Base-by-base conservation (phyloP, 306 rosid genomes). In the Inga laurina region DNA sequence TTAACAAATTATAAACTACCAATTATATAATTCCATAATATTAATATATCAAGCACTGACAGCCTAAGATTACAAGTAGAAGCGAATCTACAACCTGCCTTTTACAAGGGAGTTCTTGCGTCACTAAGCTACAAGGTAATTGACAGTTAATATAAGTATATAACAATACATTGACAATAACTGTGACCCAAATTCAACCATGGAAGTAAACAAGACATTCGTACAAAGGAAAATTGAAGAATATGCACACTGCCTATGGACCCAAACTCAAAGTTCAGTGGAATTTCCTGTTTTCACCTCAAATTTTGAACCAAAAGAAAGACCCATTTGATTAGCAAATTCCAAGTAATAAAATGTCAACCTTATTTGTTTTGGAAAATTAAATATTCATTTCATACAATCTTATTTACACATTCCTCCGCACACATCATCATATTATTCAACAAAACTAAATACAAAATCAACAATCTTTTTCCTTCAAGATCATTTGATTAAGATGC, bases 401-500 rank as follows among this genome's bases (percentile, higher is more conserved):
- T 24, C 8, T 62, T 24, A 62, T 62, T 30, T 65, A 65, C 71
- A 65, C 43, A 3, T 30, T 65, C 41, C 21, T 65, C 37, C 85
- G 69, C n/a, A 80, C 0, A 68, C 69, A 79, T 15, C 66, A 82
- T 66, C 57, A 82, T 56, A 67, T 76, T 71, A 79, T 85, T 82
- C 72, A 69, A 84, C 75, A 14, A 67, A 43, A 61, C 46, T 51
- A 19, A 77, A 65, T 27, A 77, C 61, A 75, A 52, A 85, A 72
- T 35, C 72, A 77, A 80, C 81, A 75, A 77, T 2, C 19, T 24
- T 76, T 35, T 0, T 1, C 18, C 39, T 54, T 62, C 66, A 19
- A 51, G 72, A 75, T 93, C 88, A 94, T 57, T 30, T 57, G 8
- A 54, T 54, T 54, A 57, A 84, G 89, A 87, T 61, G 99, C 98